phyloP scores from a whole-genome alignment of 805 yeast genomes.

The Candida sphagnicola region DNA sequence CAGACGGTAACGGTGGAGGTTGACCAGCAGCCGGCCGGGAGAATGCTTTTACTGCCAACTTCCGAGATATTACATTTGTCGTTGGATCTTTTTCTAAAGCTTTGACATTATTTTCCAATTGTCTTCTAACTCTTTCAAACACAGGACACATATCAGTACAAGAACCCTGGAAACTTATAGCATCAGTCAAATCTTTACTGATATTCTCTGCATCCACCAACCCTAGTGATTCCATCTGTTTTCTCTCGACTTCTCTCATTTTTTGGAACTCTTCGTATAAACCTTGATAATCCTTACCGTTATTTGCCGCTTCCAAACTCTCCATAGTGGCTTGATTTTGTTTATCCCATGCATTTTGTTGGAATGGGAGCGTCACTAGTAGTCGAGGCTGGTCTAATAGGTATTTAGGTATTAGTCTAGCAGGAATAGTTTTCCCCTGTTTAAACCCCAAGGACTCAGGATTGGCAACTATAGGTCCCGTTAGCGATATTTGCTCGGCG shows the following conservation, averaged over 20 bases:
- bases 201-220: slow-evolving; percentile 84
- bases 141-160: slow-evolving; percentile 95
- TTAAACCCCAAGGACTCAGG: slow-evolving; percentile 29
- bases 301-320: slow-evolving; percentile 41
- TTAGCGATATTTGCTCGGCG: slow-evolving; percentile 14
- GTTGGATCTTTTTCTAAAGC: slow-evolving; percentile 65
- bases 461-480: slow-evolving; percentile 28
- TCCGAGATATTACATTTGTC: slow-evolving; percentile 49
- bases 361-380: slow-evolving; percentile 27
- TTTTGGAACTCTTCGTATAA: slow-evolving; percentile 71
- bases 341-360: slow-evolving; percentile 62
- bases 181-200: slow-evolving; percentile 80
- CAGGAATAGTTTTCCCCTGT: slow-evolving; percentile 7
- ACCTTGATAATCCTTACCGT: slow-evolving; percentile 58
- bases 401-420: slow-evolving; percentile 34
- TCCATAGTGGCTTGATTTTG: slow-evolving; percentile 65
- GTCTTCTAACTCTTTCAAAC: slow-evolving; percentile 84
- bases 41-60: slow-evolving; percentile 81
- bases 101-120: slow-evolving; percentile 82
- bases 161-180: slow-evolving; percentile 81
- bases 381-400: slow-evolving; percentile 33
- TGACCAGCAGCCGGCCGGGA: slow-evolving; percentile 98
- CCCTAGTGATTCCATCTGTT: slow-evolving; percentile 73
- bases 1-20: slow-evolving; percentile 96
- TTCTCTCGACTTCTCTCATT: slow-evolving; percentile 72